Evolutionary conservation across 2,329 filamentous ascomycete genomes (phyloP).

Genomic region (Apiospora saccharicola): DNA sequence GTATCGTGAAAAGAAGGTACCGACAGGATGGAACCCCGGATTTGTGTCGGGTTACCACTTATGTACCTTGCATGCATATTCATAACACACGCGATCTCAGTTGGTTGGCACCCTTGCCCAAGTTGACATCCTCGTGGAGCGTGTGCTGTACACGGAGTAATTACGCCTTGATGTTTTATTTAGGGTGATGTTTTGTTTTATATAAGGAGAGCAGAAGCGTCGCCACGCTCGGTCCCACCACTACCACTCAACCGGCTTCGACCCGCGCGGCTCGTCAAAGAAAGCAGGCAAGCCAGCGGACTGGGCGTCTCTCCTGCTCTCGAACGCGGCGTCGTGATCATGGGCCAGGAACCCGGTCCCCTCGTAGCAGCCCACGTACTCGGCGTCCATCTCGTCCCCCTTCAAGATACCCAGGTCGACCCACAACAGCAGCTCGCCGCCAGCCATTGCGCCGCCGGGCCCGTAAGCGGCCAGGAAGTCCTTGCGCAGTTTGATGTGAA

Average conservation of each 20-base stretch:
- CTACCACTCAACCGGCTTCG: background rate
- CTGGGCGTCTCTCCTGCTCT: background rate
- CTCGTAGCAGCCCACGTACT: constrained; percentile 15
- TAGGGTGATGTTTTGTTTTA: too few species aligned
- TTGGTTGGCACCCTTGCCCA: too few species aligned
- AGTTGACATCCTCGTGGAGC: too few species aligned
- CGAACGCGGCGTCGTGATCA: background rate
- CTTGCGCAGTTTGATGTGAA: background rate
- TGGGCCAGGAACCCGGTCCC: constrained; percentile 3
- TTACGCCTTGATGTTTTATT: too few species aligned
- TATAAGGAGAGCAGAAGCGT: too few species aligned
- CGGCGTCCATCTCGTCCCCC: constrained; percentile 14
- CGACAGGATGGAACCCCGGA: too few species aligned
- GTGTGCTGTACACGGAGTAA: too few species aligned
- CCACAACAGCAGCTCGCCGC: constrained; percentile 17
- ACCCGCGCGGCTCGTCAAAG: background rate
- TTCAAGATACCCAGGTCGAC: constrained; percentile 13
- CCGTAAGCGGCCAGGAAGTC: constrained; percentile 3
- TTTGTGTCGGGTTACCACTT: too few species aligned
- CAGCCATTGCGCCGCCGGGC: background rate
- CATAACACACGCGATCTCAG: too few species aligned
- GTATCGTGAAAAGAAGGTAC: too few species aligned
- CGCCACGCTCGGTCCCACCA: too few species aligned
- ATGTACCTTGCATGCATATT: too few species aligned
- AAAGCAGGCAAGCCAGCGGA: background rate